Evolutionary conservation across 2,329 filamentous ascomycete species (phyloP).

Genomic region (Lecanoromycetidae sp.): DNA sequence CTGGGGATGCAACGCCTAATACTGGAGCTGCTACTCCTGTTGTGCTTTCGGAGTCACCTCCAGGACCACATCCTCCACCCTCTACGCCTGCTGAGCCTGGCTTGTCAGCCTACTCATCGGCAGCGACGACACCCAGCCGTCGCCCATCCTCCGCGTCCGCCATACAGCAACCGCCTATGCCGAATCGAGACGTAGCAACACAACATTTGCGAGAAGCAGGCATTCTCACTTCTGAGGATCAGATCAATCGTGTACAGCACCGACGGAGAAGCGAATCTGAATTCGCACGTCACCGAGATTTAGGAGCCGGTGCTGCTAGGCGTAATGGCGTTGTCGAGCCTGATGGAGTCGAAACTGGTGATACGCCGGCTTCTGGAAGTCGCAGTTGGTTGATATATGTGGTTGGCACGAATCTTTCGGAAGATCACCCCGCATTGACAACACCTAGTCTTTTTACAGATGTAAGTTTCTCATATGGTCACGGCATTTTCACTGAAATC

Average conservation of each 20-base stretch:
- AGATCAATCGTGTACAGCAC: conserved; percentile 35
- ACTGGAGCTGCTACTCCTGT: conserved; percentile 29
- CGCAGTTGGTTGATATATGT: conserved; percentile 63
- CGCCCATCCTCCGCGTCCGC: conserved; percentile 38
- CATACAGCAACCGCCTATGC: conserved; percentile 27
- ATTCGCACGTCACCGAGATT: conserved; percentile 41
- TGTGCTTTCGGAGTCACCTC: conserved; percentile 42
- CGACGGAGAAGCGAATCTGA: conserved; percentile 49
- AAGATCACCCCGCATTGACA: conserved; percentile 57
- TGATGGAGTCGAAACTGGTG: conserved; percentile 28
- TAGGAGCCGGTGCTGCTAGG: conserved; percentile 49
- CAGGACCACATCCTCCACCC: conserved; percentile 49
- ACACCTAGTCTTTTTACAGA: conserved; percentile 60
- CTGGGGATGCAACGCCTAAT: conserved; percentile 7
- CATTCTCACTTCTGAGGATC: conserved; percentile 31
- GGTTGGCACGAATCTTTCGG: conserved; percentile 55
- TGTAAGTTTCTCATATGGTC: conserved; percentile 30
- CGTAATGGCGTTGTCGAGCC: conserved; percentile 54
- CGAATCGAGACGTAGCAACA: conserved; percentile 29
- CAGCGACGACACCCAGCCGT: conserved; percentile 37
- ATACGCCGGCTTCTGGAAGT: conserved; percentile 37
- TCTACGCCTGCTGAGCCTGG: conserved; percentile 51
- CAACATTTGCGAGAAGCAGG: conserved; percentile 27
- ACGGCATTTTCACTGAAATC: conserved; percentile 14
- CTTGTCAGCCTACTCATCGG: conserved; percentile 43